Base-by-base conservation (phyloP, 371 early-diverging fungal genomes). In the Circinella umbellata region DNA sequence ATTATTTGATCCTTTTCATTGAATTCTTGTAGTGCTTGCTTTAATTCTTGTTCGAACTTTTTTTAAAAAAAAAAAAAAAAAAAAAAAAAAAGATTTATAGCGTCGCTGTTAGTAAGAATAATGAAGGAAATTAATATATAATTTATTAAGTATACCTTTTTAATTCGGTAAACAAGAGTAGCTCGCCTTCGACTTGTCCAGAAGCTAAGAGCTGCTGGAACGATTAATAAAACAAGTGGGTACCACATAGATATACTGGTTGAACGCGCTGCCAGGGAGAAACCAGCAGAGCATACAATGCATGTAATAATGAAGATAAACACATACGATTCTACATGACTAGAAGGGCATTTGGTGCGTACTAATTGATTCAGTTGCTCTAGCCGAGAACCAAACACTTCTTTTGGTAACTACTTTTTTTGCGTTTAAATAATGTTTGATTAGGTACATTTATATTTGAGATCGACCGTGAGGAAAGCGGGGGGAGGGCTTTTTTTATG, bases 241-340 rank as follows among this genome's bases (percentile, higher is more conserved):
- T 74, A 82, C 82, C 82, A 82, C 82, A 82, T 82, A 27, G 82
- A 82, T 13, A 82, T 78, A 68, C 72, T 66, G 4, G 78, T 69
- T 11, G 82, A 79, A 13, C 78, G 74, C 10, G 82, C 82, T 48
- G 77, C 70, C 48, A 82, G 71, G 3, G 82, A 79, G 61, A 82
- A 82, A 0, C 73, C 73, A 47, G 80, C 82, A 14, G 82, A 82
- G 54, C 78, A 79, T 36, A 76, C 64, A 11, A 82, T 72, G 61
- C 77, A 82, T 10, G 74, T 13, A 4, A 82, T 70, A 36, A 78
- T 75, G 34, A 82, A 34, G 3, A 76, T 54, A 61, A 78, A 82
- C 0, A 82, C 69, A 55, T 82, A 82, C 39, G 75, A 80, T 61
- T 82, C 82, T 18, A 72, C 42, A 75, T 82, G 76, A 47, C 73